Evolutionary conservation across 495 filamentous ascomycete genomes (phyloP).

Genomic region (Penicillium silybi): DNA sequence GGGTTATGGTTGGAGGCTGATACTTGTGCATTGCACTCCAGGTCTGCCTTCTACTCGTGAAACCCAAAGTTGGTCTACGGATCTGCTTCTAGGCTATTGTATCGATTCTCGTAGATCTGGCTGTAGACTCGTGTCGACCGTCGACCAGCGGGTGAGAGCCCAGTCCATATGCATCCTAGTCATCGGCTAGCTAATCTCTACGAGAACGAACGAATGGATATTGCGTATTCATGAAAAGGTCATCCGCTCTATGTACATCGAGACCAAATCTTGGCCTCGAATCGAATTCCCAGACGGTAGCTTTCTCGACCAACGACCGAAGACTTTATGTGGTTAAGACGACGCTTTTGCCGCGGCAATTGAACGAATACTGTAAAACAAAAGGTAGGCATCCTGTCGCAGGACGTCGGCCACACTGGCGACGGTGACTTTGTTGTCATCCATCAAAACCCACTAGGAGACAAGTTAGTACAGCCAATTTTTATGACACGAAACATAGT

Average conservation of each 20-base stretch:
- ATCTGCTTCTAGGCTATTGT: too few species aligned
- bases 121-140: background rate
- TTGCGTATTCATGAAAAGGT: background rate
- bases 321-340: background rate
- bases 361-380: constrained; percentile 77
- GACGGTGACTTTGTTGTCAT: constrained; percentile 83
- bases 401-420: constrained; percentile 77
- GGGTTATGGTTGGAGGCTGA: background rate
- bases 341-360: constrained; percentile 26
- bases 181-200: background rate
- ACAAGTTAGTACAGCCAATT: background rate
- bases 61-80: background rate
- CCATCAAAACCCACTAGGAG: constrained; percentile 80
- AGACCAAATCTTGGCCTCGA: background rate
- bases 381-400: constrained; percentile 73
- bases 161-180: background rate
- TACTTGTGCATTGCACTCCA: background rate
- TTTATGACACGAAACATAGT: background rate
- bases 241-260: constrained; percentile 7
- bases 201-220: background rate
- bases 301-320: background rate
- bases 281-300: background rate
- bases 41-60: background rate
- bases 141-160: background rate
- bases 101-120: background rate